Base-by-base conservation (phyloP, 768 basidiomycete species). In the Mycena pura region DNA sequence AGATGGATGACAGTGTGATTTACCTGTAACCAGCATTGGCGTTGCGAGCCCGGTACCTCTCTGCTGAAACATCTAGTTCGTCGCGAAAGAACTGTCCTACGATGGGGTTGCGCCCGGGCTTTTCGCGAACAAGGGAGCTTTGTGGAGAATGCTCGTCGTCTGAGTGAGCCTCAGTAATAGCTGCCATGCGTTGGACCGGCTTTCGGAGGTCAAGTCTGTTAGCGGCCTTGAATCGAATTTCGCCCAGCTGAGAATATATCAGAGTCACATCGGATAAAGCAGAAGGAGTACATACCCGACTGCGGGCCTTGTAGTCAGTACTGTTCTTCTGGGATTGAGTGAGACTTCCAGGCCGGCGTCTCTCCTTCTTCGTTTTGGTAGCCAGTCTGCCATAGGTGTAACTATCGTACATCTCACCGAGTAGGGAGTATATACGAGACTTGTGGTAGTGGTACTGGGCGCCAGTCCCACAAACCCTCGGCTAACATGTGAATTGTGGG, bases 381-480 rank as follows among this genome's bases (percentile, higher is more conserved):
- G 55, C 55, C 4, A 57, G 55, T 7, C 21, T 57, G 3, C 41
- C 45, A n/a, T 46, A 57, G 45, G 40, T 34, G 39, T 15, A 57
- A 40, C 31, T 39, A 46, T 57, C 34, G 45, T 47, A 57, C 43
- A 57, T 48, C 24, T 57, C 45, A 11, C 28, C 19, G 27, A 28
- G 28, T 8, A 46, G 45, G 28, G n/a, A n/a, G n/a, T n/a, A n/a
- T n/a, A n/a, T n/a, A n/a, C n/a, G n/a, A n/a, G n/a, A n/a, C n/a
- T n/a, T n/a, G n/a, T n/a, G n/a, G n/a, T n/a, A n/a, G n/a, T n/a
- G n/a, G n/a, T n/a, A n/a, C n/a, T n/a, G n/a, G n/a, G n/a, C n/a
- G n/a, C n/a, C n/a, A n/a, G n/a, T n/a, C n/a, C n/a, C n/a, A n/a
- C n/a, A n/a, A n/a, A n/a, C n/a, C n/a, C n/a, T n/a, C n/a, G n/a